These are phyloP conservation scores for Acanthamoeba lenticulata DNA, from an alignment of 208 protist species.

Conservation along the genomic window DNA sequence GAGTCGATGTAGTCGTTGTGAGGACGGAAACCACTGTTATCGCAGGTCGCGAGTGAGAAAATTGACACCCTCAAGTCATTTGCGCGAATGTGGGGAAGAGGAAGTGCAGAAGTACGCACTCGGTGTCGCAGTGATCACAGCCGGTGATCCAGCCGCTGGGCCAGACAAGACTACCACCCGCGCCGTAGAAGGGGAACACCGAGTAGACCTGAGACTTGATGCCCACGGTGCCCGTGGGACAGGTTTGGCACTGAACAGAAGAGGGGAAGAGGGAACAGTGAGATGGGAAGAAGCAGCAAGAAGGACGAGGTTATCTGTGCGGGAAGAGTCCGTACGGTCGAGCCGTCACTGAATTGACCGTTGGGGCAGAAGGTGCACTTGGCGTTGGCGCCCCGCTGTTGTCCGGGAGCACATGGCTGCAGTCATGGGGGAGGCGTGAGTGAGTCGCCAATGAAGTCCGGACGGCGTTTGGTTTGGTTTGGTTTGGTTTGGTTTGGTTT, in stretches of 20 bases:
- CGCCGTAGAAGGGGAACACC: neutral
- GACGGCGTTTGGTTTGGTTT: neutral
- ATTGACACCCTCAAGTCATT: too few species aligned
- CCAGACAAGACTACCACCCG: neutral
- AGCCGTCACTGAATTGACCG: neutral
- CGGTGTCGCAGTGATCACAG: slow-evolving; percentile 52
- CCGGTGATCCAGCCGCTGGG: slow-evolving; percentile 5
- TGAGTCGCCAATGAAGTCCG: too few species aligned
- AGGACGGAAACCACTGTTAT: neutral
- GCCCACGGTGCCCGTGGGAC: neutral
- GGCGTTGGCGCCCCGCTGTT: slow-evolving; percentile 10
- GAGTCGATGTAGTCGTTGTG: slow-evolving; percentile 59
- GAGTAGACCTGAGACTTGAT: slow-evolving; percentile 51
- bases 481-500: neutral
- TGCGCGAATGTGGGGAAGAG: too few species aligned
- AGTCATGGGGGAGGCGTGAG: too few species aligned
- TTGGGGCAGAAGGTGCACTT: slow-evolving; percentile 7
- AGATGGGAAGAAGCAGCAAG: neutral
- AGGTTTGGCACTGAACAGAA: neutral
- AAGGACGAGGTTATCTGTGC: neutral
- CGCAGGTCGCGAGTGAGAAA: neutral
- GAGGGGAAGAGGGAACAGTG: neutral
- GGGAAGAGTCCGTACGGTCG: neutral
- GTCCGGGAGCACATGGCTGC: neutral
- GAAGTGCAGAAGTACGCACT: too few species aligned